phyloP scores from a whole-genome alignment of 2,329 filamentous ascomycete species.

The Fusarium duplospermum region DNA sequence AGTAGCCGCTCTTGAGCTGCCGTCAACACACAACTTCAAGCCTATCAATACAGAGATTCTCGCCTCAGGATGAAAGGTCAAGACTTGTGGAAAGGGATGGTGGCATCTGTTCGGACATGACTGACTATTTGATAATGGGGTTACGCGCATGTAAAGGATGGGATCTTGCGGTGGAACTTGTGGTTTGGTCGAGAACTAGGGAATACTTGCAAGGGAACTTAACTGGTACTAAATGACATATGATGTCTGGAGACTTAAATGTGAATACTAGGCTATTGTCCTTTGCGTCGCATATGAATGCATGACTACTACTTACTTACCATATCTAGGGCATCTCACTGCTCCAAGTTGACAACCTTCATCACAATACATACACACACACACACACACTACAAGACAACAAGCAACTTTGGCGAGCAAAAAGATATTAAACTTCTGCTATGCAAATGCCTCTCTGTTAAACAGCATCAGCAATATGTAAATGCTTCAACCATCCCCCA shows the following conservation, averaged over 20 bases:
- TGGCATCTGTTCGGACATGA: background rate
- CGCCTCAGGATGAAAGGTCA: background rate
- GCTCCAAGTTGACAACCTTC: background rate
- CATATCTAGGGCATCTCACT: background rate
- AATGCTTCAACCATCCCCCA: background rate
- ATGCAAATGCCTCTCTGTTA: background rate
- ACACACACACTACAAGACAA: background rate
- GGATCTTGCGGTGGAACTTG: background rate
- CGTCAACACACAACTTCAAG: background rate
- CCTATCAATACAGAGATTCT: background rate
- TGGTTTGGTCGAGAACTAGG: background rate
- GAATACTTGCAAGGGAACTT: background rate
- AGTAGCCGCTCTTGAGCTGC: constrained; percentile 15
- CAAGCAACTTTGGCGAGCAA: background rate
- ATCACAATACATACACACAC: background rate
- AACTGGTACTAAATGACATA: background rate
- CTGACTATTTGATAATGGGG: background rate
- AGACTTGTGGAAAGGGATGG: background rate
- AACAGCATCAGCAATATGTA: background rate
- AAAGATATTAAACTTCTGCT: background rate
- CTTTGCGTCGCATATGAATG: background rate
- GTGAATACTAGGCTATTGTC: background rate
- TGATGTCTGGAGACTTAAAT: background rate
- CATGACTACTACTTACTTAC: background rate
- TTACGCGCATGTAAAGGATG: background rate